Percentiles rank a stretch among this genome's conserved stretches.
These are phyloP conservation scores for Odontarrhena argentea DNA, from an alignment of 345 rosid genomes.

Conservation along the genomic window DNA sequence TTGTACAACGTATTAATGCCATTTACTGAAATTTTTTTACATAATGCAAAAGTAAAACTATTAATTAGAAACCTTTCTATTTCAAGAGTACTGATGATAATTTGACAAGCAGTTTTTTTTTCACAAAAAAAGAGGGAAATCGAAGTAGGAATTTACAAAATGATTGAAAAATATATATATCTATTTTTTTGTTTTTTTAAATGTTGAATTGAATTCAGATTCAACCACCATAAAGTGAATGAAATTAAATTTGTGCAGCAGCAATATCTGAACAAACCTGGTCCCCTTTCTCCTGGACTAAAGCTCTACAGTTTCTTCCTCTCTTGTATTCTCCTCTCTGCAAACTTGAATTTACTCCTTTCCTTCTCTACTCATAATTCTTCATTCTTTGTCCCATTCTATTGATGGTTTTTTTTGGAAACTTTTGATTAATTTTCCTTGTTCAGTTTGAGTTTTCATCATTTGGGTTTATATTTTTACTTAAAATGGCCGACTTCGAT, in stretches of 20 bases:
- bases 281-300: conserved; percentile 52
- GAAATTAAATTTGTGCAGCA: conserved; percentile 49
- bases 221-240: conserved; percentile 57
- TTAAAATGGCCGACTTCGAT: conserved; percentile 51
- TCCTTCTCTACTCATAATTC: conserved; percentile 5
- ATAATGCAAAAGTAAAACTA: no score
- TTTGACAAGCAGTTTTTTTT: conserved; percentile 9
- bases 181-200: neutral
- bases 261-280: conserved; percentile 41
- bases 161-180: neutral
- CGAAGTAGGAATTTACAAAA: conserved; percentile 1
- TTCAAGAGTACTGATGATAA: neutral
- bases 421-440: neutral
- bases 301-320: conserved; percentile 26
- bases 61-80: no score
- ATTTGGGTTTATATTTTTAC: conserved; percentile 22
- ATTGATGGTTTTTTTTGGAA: conserved; percentile 5
- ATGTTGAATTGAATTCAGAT: conserved; percentile 56
- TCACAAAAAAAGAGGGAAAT: conserved; percentile 10
- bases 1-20: no score
- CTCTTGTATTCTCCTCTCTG: conserved; percentile 36
- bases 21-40: no score
- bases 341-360: conserved; percentile 29
- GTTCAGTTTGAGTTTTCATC: conserved; percentile 13
- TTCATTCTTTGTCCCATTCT: conserved; percentile 5